Conservation (phyloP, 2,329 filamentous ascomycete genomes). For the Monosporascus sp. region DNA sequence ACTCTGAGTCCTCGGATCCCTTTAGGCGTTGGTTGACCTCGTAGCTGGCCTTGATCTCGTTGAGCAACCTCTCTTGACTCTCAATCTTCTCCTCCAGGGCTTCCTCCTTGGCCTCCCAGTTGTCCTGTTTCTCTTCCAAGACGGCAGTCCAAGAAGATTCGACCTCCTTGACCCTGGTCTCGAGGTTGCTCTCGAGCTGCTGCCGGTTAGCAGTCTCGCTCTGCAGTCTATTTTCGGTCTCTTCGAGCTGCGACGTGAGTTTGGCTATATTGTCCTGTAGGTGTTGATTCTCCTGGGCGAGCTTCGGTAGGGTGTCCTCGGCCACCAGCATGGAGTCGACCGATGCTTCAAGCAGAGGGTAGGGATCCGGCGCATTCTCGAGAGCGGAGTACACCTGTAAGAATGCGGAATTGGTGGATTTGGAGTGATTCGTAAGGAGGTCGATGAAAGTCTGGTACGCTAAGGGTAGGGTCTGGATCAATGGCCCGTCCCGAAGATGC, state of each 20-base stretch:
- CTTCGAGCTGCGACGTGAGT: conserved; percentile 76
- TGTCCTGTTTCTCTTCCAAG: conserved; percentile 87
- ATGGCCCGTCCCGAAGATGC: neutral
- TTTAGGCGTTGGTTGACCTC: conserved; percentile 91
- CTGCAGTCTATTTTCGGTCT: conserved; percentile 74
- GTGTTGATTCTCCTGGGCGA: conserved; percentile 82
- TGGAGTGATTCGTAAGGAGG: conserved; percentile 90
- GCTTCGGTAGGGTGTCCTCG: conserved; percentile 85
- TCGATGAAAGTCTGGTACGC: conserved; percentile 98
- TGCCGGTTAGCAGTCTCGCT: conserved; percentile 68
- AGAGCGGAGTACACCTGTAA: conserved; percentile 88
- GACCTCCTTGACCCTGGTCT: conserved; percentile 79
- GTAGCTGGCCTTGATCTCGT: conserved; percentile 93
- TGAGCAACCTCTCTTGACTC: conserved; percentile 85
- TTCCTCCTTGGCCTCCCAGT: conserved; percentile 93
- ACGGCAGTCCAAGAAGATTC: conserved; percentile 88
- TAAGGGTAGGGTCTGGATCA: conserved; percentile 28
- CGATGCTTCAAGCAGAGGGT: conserved; percentile 90
- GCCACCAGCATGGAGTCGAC: conserved; percentile 89
- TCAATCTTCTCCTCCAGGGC: conserved; percentile 88
- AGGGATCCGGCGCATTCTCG: conserved; percentile 93
- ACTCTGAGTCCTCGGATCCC: conserved; percentile 59
- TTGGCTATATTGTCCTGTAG: conserved; percentile 73
- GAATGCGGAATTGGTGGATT: conserved; percentile 88
- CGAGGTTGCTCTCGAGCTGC: conserved; percentile 70